phyloP scores from a whole-genome alignment of 2,329 filamentous ascomycete species.

The Cordyceps fumosorosea region DNA sequence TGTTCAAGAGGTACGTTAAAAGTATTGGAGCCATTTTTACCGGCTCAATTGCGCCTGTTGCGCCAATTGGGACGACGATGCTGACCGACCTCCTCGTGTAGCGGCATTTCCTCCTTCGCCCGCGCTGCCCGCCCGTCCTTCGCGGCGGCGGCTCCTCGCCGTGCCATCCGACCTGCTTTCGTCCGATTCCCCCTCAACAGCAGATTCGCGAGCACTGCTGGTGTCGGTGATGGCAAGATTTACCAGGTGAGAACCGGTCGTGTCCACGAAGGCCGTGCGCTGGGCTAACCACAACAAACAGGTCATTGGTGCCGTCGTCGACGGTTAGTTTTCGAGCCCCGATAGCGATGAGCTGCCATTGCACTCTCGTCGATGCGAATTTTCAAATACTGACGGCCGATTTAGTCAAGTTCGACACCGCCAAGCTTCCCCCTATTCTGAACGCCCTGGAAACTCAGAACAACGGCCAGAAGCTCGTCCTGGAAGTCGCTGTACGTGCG shows the following conservation, averaged over 20 bases:
- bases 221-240: constrained; percentile 59
- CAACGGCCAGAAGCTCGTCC: constrained; percentile 86
- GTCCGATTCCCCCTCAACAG: constrained; percentile 49
- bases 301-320: constrained; percentile 98
- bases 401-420: constrained; percentile 91
- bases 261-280: background rate
- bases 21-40: constrained; percentile 23
- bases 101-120: constrained; percentile 60
- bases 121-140: constrained; percentile 56
- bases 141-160: constrained; percentile 50
- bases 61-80: constrained; percentile 38
- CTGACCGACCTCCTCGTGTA: constrained; percentile 30
- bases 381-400: constrained; percentile 22
- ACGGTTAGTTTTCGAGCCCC: constrained; percentile 63
- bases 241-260: constrained; percentile 49
- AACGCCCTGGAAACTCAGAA: constrained; percentile 92
- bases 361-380: constrained; percentile 14
- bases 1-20: constrained; percentile 71
- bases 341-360: constrained; percentile 10
- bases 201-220: constrained; percentile 53
- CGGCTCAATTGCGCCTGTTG: constrained; percentile 18
- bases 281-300: constrained; percentile 52
- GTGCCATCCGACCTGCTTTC: constrained; percentile 50
- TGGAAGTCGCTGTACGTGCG: constrained; percentile 83
- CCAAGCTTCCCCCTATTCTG: constrained; percentile 92